A percentile compares a stretch with the other conserved stretches of the same genome.
Conservation (phyloP, 768 basidiomycete genomes). For the Tulasnella sp. region DNA sequence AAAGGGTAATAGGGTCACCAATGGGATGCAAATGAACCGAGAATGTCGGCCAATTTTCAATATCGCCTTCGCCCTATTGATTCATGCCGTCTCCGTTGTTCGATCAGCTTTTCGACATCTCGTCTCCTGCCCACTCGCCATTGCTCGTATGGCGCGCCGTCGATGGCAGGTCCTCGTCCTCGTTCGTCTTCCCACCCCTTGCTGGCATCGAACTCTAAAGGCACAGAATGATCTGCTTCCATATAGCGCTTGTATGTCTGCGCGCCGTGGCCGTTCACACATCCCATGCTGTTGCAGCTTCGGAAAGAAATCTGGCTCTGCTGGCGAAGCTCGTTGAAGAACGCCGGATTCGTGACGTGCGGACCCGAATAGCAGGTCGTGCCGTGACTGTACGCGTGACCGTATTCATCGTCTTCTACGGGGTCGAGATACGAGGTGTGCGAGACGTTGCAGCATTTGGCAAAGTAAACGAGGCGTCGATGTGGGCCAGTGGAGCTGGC, state of each 20-base stretch:
- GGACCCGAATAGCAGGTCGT: not conserved
- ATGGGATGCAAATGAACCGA: too few species aligned
- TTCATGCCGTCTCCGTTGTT: not conserved
- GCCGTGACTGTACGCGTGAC: not conserved
- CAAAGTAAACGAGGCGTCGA: constrained; percentile 4
- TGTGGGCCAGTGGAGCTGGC: not conserved
- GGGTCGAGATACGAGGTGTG: not conserved
- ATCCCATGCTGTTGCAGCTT: not conserved
- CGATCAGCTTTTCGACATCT: not conserved
- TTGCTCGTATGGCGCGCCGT: not conserved
- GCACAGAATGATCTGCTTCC: not conserved
- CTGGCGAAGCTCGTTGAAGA: not conserved
- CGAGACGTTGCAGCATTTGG: not conserved
- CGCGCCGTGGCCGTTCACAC: not conserved
- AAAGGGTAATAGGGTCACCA: not conserved
- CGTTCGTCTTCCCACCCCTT: not conserved
- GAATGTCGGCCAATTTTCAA: not conserved
- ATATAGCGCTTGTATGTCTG: not conserved
- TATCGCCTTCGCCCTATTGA: not conserved
- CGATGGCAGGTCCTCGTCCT: not conserved
- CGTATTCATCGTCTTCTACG: constrained; percentile 4
- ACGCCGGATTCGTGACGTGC: not conserved
- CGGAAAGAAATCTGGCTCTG: not conserved
- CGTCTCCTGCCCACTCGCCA: not conserved
- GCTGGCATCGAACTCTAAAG: not conserved